A percentile compares a stretch with the other conserved stretches of the same genome.
These are phyloP conservation scores for Psilocybe azurescens DNA, from an alignment of 768 basidiomycete species.

Conservation along the genomic window DNA sequence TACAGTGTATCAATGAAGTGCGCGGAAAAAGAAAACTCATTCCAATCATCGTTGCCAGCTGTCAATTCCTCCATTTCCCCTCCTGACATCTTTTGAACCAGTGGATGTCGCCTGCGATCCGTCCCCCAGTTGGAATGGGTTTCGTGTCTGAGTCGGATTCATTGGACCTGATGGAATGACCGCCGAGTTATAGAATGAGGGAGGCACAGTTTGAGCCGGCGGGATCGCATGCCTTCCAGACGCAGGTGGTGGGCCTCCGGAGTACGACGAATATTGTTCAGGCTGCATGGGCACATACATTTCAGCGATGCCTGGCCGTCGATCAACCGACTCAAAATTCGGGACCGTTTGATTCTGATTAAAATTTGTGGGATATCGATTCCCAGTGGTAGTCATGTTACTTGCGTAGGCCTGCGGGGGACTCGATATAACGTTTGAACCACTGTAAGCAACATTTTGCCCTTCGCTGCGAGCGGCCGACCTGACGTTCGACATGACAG, in stretches of 20 bases:
- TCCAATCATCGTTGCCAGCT: conserved; percentile 72
- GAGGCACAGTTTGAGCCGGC: conserved; percentile 54
- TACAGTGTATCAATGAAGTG: conserved; percentile 6
- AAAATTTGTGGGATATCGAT: conserved; percentile 66
- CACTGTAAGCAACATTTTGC: conserved; percentile 47
- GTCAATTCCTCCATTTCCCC: conserved; percentile 67
- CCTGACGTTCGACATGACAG: conserved; percentile 82
- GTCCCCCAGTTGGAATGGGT: conserved; percentile 45
- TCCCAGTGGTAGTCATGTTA: conserved; percentile 54
- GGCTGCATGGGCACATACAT: conserved; percentile 86
- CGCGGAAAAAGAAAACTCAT: conserved; percentile 8
- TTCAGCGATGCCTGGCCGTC: conserved; percentile 67
- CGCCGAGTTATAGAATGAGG: conserved; percentile 75
- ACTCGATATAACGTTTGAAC: conserved; percentile 63
- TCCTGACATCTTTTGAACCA: conserved; percentile 59
- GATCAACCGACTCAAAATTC: conserved; percentile 65
- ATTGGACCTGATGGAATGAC: conserved; percentile 56
- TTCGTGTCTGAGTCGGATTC: conserved; percentile 40
- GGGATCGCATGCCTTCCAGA: conserved; percentile 52
- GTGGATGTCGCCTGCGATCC: conserved; percentile 43
- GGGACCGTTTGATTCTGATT: conserved; percentile 44
- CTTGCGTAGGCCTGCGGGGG: conserved; percentile 77
- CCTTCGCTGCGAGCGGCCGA: conserved; percentile 60
- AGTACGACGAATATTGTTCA: conserved; percentile 72
- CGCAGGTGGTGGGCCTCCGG: conserved; percentile 36